These are phyloP conservation scores for Termitomyces sp. DNA, from an alignment of 768 basidiomycete species.

Conservation along the genomic window DNA sequence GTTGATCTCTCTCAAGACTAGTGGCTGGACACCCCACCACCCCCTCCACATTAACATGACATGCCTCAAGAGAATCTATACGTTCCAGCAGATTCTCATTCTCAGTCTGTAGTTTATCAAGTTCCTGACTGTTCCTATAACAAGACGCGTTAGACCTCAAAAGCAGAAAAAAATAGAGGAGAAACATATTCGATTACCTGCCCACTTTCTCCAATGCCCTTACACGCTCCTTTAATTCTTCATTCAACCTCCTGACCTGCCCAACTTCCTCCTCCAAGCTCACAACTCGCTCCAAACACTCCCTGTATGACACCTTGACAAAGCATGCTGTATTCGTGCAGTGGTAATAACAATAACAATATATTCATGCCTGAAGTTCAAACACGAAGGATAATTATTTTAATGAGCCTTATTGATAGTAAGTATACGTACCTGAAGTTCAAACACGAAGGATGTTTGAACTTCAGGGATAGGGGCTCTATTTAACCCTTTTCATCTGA, in stretches of 20 bases:
- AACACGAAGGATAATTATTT: too few species aligned
- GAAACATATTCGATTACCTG: not conserved
- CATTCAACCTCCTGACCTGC: conserved; percentile 16
- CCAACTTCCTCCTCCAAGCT: conserved; percentile 23
- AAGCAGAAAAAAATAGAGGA: not conserved
- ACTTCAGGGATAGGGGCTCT: too few species aligned
- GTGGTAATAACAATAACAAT: too few species aligned
- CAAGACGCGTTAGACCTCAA: not conserved
- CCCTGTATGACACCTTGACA: conserved; percentile 29
- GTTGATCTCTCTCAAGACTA: too few species aligned
- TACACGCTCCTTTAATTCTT: conserved; percentile 11
- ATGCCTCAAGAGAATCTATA: not conserved
- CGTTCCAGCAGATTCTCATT: not conserved
- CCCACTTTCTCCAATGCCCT: not conserved
- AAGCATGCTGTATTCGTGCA: too few species aligned
- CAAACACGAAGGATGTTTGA: too few species aligned
- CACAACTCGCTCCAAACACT: conserved; percentile 28
- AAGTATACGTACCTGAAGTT: too few species aligned
- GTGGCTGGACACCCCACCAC: too few species aligned
- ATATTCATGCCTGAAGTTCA: too few species aligned
- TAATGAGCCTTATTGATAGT: too few species aligned
- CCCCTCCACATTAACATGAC: not conserved
- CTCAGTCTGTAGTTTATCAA: not conserved
- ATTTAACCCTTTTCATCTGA: too few species aligned
- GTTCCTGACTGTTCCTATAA: not conserved